Base-by-base conservation (phyloP, 2,329 filamentous ascomycete genomes). In the Tolypocladium inflatum region DNA sequence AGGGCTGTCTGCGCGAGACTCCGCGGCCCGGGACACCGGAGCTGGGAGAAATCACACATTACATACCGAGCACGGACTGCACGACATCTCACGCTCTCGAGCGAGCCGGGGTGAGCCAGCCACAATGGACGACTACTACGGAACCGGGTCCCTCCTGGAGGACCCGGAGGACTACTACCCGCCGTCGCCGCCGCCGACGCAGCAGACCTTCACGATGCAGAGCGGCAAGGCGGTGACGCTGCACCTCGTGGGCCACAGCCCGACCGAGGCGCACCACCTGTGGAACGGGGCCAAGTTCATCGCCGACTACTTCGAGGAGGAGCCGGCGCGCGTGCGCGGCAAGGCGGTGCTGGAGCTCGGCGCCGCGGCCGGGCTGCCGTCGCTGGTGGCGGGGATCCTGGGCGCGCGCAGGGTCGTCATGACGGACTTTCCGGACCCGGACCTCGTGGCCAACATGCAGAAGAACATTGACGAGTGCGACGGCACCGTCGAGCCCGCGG, bases 221-320 rank as follows among this genome's bases (percentile, higher is more conserved):
- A 84, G 82, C 41, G 89, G 89, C 60, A 70, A 84, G 62, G 76
- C 77, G 35, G 76, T 95, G 63, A 83, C 78, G 55, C 81, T 96
- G 62, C 84, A 89, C 66, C 83, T 97, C 74, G 90, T 96, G 51
- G 92, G 92, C 60, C 86, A 90, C 72, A 93, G 89, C 76, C 90
- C 91, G 30, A 82, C 95, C 17, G 96, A 95, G 83, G 92, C 90
- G 19, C 90, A 97, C 73, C 82, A 89, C 63, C 81, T 97, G 37
- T 97, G 93, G 93, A 95, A 97, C 72, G 92, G 90, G 60, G 87
- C 88, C 60, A 87, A 89, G 61, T 84, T 90, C 43, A 81, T 93
- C 54, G 84, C 91, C 19, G 79, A 85, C 64, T 91, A 91, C 73
- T 84, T 97, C 59, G 90, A 96, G 73, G 75, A 82, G 48, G 78